Evolutionary conservation across 2,329 filamentous ascomycete genomes (phyloP).

Genomic region (Biscogniauxia marginata): DNA sequence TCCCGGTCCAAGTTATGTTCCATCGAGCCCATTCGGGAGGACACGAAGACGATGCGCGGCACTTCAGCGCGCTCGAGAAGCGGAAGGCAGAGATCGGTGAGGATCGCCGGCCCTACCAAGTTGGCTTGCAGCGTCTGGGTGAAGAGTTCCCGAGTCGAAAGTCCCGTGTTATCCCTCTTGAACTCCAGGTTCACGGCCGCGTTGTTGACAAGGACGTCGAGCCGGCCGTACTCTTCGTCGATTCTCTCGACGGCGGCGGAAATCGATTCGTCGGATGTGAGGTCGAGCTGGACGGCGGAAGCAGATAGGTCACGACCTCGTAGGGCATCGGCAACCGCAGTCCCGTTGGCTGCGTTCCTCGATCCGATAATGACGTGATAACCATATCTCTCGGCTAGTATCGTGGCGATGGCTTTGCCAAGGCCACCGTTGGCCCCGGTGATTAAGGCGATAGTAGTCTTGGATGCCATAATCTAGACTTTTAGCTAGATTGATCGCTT

Average conservation of each 20-base stretch:
- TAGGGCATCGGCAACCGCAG: not conserved
- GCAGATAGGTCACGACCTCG: not conserved
- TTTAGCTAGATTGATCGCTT: not conserved
- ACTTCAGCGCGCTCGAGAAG: conserved; percentile 27
- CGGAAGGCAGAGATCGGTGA: conserved; percentile 31
- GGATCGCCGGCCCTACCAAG: conserved; percentile 29
- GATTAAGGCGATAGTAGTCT: conserved; percentile 6
- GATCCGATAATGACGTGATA: conserved; percentile 12
- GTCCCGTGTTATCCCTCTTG: conserved; percentile 1
- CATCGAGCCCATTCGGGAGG: conserved; percentile 36
- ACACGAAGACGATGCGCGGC: conserved; percentile 40
- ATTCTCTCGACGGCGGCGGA: conserved; percentile 23
- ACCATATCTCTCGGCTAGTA: conserved; percentile 7
- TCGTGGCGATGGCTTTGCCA: conserved; percentile 6
- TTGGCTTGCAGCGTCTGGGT: conserved; percentile 40
- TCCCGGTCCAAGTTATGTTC: conserved; percentile 26
- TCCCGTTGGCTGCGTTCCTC: conserved; percentile 3
- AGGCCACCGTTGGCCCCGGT: conserved; percentile 9
- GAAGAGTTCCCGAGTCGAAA: conserved; percentile 34
- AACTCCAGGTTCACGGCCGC: conserved; percentile 32
- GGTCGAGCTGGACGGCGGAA: conserved; percentile 9
- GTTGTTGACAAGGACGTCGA: conserved; percentile 39
- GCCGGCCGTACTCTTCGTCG: conserved; percentile 21
- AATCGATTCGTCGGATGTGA: conserved; percentile 28
- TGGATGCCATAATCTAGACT: not conserved